Conservation (phyloP, 1,284 basidiomycete genomes). For the Apiotrichum laibachii region DNA sequence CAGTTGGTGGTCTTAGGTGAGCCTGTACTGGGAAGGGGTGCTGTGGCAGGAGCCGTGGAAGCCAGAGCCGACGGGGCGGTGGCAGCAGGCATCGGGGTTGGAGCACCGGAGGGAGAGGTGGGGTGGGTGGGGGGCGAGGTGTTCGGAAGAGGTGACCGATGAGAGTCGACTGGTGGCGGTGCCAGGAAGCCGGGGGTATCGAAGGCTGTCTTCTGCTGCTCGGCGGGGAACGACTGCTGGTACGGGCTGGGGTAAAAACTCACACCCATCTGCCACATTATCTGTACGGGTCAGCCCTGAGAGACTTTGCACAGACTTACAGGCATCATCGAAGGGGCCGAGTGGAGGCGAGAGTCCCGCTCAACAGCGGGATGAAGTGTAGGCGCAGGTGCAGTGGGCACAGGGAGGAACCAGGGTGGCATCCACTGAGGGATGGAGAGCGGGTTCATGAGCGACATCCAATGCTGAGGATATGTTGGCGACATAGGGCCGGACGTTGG, state of each 20-base stretch:
- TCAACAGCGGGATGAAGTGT: neutral
- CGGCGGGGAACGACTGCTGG: neutral
- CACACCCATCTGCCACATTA: conserved; percentile 7
- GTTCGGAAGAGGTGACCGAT: no score
- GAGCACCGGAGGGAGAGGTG: no score
- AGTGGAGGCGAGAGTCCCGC: neutral
- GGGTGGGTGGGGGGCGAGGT: no score
- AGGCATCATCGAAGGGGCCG: neutral
- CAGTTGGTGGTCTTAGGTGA: neutral
- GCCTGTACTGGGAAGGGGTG: no score
- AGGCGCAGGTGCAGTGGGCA: neutral
- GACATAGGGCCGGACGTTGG: neutral
- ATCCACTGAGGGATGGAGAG: neutral
- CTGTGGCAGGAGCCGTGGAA: no score
- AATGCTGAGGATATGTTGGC: no score
- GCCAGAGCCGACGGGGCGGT: no score
- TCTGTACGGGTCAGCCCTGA: neutral
- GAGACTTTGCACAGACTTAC: neutral
- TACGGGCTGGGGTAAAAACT: neutral
- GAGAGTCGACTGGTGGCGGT: no score
- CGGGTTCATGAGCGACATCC: no score
- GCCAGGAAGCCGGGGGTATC: no score
- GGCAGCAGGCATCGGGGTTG: no score
- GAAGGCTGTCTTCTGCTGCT: neutral
- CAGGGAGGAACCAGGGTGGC: neutral